phyloP scores from a whole-genome alignment of 148 eudicot genomes.

The Linanthus parryae region DNA sequence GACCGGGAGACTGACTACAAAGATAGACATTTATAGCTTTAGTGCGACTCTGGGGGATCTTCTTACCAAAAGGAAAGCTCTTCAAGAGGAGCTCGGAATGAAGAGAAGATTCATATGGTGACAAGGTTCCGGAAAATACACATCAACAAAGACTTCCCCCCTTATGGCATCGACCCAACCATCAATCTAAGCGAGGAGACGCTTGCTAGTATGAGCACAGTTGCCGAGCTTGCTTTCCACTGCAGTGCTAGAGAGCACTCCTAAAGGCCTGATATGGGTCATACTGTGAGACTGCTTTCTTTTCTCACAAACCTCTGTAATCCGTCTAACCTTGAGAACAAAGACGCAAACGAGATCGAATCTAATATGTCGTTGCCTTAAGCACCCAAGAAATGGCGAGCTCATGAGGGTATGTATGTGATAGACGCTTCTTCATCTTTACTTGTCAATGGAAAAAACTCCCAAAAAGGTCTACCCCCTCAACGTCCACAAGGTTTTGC shows the following conservation, averaged over 20 bases:
- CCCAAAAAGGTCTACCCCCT: slow-evolving; percentile 79
- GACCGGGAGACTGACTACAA: slow-evolving; percentile 69
- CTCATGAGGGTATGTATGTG: slow-evolving; percentile 42
- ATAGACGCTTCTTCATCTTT: slow-evolving; percentile 31
- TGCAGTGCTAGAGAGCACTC: slow-evolving; percentile 61
- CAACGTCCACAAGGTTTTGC: slow-evolving; percentile 80
- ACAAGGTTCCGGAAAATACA: slow-evolving; percentile 67
- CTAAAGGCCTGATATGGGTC: slow-evolving; percentile 78
- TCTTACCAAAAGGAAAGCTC: neutral
- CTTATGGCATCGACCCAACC: slow-evolving; percentile 48
- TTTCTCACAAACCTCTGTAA: slow-evolving; percentile 62
- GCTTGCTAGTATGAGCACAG: slow-evolving; percentile 35
- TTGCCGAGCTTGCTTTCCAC: slow-evolving; percentile 69
- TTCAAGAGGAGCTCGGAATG: neutral
- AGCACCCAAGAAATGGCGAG: slow-evolving; percentile 67
- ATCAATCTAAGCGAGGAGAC: slow-evolving; percentile 45
- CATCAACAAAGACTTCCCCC: slow-evolving; percentile 40
- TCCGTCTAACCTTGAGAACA: slow-evolving; percentile 40
- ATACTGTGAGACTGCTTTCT: slow-evolving; percentile 57
- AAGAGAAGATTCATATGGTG: slow-evolving; percentile 41
- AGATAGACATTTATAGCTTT: slow-evolving; percentile 69
- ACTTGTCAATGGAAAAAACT: slow-evolving; percentile 50
- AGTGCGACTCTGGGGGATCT: slow-evolving; percentile 48
- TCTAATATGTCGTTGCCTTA: slow-evolving; percentile 59
- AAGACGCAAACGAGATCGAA: slow-evolving; percentile 38